Conservation (phyloP, 768 basidiomycete species). For the Trichaptum fuscoviolaceum region DNA sequence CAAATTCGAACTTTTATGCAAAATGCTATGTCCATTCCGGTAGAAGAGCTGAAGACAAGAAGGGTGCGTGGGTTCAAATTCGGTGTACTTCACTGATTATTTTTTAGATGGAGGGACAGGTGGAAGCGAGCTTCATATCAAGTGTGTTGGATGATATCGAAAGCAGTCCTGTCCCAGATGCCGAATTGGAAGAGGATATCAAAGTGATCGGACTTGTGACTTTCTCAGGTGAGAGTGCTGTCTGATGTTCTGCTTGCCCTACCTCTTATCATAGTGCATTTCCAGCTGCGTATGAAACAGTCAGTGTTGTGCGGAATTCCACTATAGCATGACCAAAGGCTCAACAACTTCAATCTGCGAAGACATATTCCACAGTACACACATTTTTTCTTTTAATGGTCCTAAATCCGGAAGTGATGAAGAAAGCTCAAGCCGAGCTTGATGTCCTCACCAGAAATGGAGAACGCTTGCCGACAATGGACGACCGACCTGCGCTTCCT, state of each 20-base stretch:
- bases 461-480: slow-evolving; percentile 9
- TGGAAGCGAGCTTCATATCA: not conserved
- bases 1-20: not conserved
- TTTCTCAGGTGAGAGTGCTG: not conserved
- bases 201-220: not conserved
- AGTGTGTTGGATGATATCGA: not conserved
- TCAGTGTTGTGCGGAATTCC: slow-evolving; percentile 23
- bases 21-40: not conserved
- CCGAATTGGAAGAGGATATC: not conserved
- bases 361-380: slow-evolving; percentile 25
- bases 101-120: not conserved
- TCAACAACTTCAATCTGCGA: slow-evolving; percentile 24
- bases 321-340: slow-evolving; percentile 5
- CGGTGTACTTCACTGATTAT: not conserved
- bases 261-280: not conserved
- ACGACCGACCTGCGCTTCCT: slow-evolving; percentile 11
- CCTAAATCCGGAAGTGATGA: slow-evolving; percentile 11
- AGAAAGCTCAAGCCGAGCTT: slow-evolving; percentile 10
- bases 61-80: not conserved
- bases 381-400: slow-evolving; percentile 12
- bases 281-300: slow-evolving; percentile 37
- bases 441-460: slow-evolving; percentile 5
- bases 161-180: not conserved
- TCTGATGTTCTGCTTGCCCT: slow-evolving; percentile 34
- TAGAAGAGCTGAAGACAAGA: not conserved